phyloP scores from a whole-genome alignment of 1,139 yeast genomes.

The Saccharomyces pastorianus region DNA sequence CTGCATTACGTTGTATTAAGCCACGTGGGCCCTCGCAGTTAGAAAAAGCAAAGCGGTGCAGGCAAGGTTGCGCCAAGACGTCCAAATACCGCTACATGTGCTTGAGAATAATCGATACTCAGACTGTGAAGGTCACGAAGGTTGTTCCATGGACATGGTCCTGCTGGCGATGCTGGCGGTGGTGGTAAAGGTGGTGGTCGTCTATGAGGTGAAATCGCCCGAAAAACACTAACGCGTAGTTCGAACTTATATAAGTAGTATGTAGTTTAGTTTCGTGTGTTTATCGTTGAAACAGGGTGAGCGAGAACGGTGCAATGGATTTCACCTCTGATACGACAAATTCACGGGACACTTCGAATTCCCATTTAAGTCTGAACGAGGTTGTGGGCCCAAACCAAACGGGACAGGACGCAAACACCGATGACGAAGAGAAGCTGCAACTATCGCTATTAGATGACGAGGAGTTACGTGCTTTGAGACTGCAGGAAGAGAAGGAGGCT shows the following conservation, averaged over 20 bases:
- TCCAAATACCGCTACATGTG: background rate
- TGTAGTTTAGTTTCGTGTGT: background rate
- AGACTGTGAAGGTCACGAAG: background rate
- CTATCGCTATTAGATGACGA: conserved; percentile 9
- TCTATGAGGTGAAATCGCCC: background rate
- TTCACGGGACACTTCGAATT: background rate
- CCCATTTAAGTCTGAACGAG: background rate
- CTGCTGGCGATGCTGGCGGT: too few species aligned
- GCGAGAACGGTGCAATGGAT: conserved; percentile 6
- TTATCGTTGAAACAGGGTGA: background rate
- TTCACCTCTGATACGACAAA: conserved; percentile 11
- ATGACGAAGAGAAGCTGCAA: background rate
- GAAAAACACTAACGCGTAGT: background rate
- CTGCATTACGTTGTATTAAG: background rate
- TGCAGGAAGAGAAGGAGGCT: conserved; percentile 16
- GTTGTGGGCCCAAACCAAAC: background rate
- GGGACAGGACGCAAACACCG: background rate
- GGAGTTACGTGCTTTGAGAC: conserved; percentile 11
- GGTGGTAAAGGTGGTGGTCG: background rate
- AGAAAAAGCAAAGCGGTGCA: background rate
- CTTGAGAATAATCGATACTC: background rate
- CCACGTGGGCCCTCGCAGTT: background rate
- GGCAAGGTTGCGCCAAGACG: background rate
- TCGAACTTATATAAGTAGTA: background rate
- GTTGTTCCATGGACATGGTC: background rate